Evolutionary conservation across 83 land plant species (phyloP).

Genomic region (Picea mariana): DNA sequence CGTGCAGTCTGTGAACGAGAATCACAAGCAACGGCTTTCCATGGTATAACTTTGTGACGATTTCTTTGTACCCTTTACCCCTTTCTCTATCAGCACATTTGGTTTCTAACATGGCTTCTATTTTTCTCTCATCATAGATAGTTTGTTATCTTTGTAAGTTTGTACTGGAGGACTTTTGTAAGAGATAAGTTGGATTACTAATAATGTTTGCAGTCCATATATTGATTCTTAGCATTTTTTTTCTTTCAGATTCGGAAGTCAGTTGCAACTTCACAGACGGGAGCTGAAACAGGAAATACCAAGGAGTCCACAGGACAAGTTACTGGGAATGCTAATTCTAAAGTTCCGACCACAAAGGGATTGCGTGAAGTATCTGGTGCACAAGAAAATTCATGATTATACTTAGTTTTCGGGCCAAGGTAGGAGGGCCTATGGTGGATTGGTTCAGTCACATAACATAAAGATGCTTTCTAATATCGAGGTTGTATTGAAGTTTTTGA

Average conservation of each 20-base stretch:
- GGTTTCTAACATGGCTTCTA: background rate
- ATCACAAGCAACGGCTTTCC: slow-evolving; percentile 70
- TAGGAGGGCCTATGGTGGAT: background rate
- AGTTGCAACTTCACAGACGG: slow-evolving; percentile 12
- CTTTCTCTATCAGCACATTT: background rate
- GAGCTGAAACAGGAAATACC: slow-evolving; percentile 26
- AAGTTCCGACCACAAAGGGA: slow-evolving; percentile 30
- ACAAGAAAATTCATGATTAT: background rate
- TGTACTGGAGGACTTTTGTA: background rate
- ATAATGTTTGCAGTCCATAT: background rate
- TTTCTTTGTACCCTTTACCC: background rate
- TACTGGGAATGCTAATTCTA: slow-evolving; percentile 25
- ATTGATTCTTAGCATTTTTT: background rate
- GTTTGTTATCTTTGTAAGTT: background rate
- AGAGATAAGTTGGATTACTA: background rate
- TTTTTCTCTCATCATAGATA: background rate
- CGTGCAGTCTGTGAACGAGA: slow-evolving; percentile 54
- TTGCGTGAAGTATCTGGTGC: background rate
- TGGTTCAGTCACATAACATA: background rate
- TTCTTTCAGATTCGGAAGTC: slow-evolving; percentile 52
- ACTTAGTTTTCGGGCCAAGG: background rate
- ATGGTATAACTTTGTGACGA: slow-evolving; percentile 25
- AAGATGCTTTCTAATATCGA: background rate
- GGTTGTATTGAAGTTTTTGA: background rate
- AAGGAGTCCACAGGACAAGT: slow-evolving; percentile 35